These are phyloP conservation scores for Breynia disticha DNA, from an alignment of 441 rosid species.

Conservation along the genomic window DNA sequence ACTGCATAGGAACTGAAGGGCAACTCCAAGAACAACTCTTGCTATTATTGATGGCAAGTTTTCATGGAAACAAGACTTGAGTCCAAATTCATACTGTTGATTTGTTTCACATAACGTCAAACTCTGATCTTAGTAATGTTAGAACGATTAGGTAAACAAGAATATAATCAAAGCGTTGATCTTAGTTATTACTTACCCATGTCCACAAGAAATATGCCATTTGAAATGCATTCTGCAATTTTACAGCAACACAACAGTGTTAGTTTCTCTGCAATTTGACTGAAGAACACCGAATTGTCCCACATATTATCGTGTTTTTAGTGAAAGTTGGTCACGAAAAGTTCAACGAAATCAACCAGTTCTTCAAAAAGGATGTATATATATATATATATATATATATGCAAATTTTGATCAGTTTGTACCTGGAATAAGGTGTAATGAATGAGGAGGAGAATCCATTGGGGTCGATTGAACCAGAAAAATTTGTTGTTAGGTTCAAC, in stretches of 20 bases:
- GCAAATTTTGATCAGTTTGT: neutral
- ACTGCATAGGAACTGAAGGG: conserved; percentile 47
- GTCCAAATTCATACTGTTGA: conserved; percentile 36
- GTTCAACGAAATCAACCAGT: neutral
- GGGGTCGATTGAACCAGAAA: conserved; percentile 60
- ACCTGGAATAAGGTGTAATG: conserved; percentile 51
- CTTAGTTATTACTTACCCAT: conserved; percentile 26
- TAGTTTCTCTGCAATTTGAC: neutral
- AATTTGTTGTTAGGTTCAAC: conserved; percentile 46
- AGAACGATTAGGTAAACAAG: neutral
- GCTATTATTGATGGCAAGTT: conserved; percentile 16
- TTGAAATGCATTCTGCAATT: conserved; percentile 49
- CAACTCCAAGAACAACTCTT: conserved; percentile 34
- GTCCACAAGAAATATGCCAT: conserved; percentile 53
- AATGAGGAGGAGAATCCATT: conserved; percentile 36
- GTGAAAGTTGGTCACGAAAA: neutral
- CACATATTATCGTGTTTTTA: neutral
- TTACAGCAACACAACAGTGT: neutral
- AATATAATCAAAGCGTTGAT: neutral
- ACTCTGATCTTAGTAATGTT: neutral
- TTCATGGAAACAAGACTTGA: conserved; percentile 45
- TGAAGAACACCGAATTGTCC: neutral
- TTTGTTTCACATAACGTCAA: neutral
- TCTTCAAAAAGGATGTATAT: too few species aligned
- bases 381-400: too few species aligned